These are phyloP conservation scores for Calonectria pseudoturangicola DNA, from an alignment of 2,329 filamentous ascomycete species.

Conservation along the genomic window DNA sequence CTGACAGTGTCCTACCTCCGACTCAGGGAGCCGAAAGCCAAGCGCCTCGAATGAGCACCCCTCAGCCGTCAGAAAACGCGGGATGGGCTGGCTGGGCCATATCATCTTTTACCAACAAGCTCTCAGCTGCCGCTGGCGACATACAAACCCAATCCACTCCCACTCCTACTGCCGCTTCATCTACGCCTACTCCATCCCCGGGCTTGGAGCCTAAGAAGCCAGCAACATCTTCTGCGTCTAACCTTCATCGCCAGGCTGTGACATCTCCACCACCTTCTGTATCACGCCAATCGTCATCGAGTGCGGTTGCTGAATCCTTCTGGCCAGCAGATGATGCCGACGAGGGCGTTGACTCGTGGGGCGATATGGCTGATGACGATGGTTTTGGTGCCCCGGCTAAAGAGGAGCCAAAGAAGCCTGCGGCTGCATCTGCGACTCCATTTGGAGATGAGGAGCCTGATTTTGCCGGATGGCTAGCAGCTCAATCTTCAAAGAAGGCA, in stretches of 20 bases:
- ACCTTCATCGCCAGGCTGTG: constrained; percentile 76
- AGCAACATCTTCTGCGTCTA: constrained; percentile 72
- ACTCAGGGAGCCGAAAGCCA: constrained; percentile 71
- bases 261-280: constrained; percentile 69
- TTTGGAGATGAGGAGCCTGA: constrained; percentile 95
- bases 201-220: constrained; percentile 61
- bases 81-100: constrained; percentile 97
- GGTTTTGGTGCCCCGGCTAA: constrained; percentile 60
- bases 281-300: constrained; percentile 70
- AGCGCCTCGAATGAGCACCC: constrained; percentile 85
- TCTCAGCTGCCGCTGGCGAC: constrained; percentile 88
- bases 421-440: constrained; percentile 65
- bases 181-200: constrained; percentile 64
- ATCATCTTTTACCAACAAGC: constrained; percentile 97
- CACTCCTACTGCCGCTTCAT: constrained; percentile 63
- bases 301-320: constrained; percentile 68
- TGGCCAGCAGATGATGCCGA: constrained; percentile 74
- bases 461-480: constrained; percentile 95
- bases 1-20: constrained; percentile 85
- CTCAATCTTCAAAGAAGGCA: constrained; percentile 86
- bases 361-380: constrained; percentile 76
- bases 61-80: constrained; percentile 75
- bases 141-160: constrained; percentile 79
- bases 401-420: constrained; percentile 56
- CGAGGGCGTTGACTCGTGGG: constrained; percentile 86